Evolutionary conservation across 495 filamentous ascomycete genomes (phyloP).

Genomic region (Neurospora pannonica): DNA sequence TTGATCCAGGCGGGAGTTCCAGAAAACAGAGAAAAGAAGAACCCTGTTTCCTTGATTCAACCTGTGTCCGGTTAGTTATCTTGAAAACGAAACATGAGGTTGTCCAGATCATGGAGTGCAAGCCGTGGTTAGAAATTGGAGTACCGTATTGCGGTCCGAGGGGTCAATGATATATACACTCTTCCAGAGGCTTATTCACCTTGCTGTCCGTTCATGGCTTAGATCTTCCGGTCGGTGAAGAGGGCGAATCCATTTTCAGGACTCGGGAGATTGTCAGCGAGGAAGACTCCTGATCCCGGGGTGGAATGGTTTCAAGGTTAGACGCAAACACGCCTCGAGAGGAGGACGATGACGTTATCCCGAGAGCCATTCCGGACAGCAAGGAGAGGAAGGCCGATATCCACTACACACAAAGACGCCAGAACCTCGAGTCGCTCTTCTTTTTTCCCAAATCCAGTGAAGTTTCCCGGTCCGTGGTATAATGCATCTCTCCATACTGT

Average conservation of each 20-base stretch:
- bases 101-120: background rate
- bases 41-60: background rate
- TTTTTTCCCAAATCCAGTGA: slow-evolving; percentile 11
- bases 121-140: slow-evolving; percentile 10
- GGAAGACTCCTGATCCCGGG: slow-evolving; percentile 4
- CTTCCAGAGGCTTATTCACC: slow-evolving; percentile 34
- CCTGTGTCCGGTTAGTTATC: slow-evolving; percentile 19
- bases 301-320: background rate
- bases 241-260: slow-evolving; percentile 4
- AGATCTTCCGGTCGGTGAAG: slow-evolving; percentile 19
- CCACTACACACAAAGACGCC: slow-evolving; percentile 7
- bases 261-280: slow-evolving; percentile 5
- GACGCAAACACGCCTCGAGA: slow-evolving; percentile 2
- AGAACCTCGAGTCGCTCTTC: slow-evolving; percentile 6
- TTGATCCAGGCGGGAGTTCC: background rate
- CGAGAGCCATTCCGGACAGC: slow-evolving; percentile 21
- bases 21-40: background rate
- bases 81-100: slow-evolving; percentile 1
- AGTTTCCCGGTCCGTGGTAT: slow-evolving; percentile 15
- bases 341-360: slow-evolving; percentile 3
- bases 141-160: slow-evolving; percentile 21
- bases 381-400: slow-evolving; percentile 13
- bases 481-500: slow-evolving; percentile 13
- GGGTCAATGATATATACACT: slow-evolving; percentile 37
- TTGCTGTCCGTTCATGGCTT: slow-evolving; percentile 36